phyloP scores from a whole-genome alignment of 2,329 filamentous ascomycete species.

The Calycina marina region DNA sequence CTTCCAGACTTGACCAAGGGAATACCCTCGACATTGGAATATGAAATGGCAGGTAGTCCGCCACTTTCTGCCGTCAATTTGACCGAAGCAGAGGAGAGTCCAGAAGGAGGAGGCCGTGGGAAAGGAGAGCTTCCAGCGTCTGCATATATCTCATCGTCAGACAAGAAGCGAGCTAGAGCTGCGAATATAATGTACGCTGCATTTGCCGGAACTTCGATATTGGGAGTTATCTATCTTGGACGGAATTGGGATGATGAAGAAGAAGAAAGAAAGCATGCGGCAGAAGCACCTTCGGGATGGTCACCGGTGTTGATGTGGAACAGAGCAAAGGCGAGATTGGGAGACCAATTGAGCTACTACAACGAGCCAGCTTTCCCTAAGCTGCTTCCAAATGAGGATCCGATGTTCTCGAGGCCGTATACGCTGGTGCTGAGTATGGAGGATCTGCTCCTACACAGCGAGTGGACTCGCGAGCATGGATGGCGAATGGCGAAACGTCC shows the following conservation, averaged over 20 bases:
- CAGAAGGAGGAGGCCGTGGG: slow-evolving; percentile 34
- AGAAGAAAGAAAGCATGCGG: slow-evolving; percentile 50
- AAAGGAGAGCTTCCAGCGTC: slow-evolving; percentile 58
- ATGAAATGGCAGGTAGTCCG: slow-evolving; percentile 44
- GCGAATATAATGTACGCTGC: slow-evolving; percentile 60
- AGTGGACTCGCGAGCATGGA: slow-evolving; percentile 87
- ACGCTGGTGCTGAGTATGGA: slow-evolving; percentile 87
- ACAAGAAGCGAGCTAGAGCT: slow-evolving; percentile 63
- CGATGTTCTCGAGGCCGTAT: slow-evolving; percentile 70
- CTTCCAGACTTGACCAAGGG: slow-evolving; percentile 88
- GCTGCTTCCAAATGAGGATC: slow-evolving; percentile 70
- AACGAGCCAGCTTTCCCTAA: slow-evolving; percentile 92
- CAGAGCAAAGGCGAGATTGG: slow-evolving; percentile 60
- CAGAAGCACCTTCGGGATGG: slow-evolving; percentile 71
- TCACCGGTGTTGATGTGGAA: slow-evolving; percentile 61
- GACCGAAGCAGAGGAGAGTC: slow-evolving; percentile 27
- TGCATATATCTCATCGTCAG: slow-evolving; percentile 81
- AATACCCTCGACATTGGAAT: slow-evolving; percentile 79
- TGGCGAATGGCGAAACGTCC: slow-evolving; percentile 93
- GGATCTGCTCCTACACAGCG: slow-evolving; percentile 85
- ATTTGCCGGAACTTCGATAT: slow-evolving; percentile 41
- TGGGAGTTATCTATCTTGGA: slow-evolving; percentile 51
- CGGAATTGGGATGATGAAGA: slow-evolving; percentile 71
- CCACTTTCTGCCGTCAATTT: slow-evolving; percentile 29
- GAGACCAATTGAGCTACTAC: slow-evolving; percentile 76